Conservation (phyloP, 768 basidiomycete genomes). For the Phaffia australis region DNA sequence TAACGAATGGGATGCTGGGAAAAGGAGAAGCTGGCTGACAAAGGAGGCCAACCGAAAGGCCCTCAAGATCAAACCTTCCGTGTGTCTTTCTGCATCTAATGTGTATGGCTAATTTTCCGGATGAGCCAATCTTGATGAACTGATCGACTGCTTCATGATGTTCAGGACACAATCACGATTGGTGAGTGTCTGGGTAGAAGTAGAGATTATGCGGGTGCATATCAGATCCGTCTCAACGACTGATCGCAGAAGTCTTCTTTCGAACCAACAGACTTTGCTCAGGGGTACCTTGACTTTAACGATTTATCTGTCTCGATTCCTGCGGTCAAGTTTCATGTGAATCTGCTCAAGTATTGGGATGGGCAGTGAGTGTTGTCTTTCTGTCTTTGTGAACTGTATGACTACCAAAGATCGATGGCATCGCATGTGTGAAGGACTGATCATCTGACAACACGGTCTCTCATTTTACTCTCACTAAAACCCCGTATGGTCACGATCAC, state of each 20-base stretch:
- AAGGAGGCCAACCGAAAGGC: constrained; percentile 14
- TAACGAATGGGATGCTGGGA: background rate
- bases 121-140: no score
- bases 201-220: no score
- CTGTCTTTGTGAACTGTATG: no score
- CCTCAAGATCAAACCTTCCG: background rate
- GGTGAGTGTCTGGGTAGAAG: no score
- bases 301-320: constrained; percentile 21
- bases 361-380: constrained; percentile 2
- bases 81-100: no score
- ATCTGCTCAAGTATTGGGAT: constrained; percentile 26
- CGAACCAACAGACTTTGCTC: constrained; percentile 15
- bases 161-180: no score
- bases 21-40: constrained; percentile 6
- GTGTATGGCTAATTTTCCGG: no score
- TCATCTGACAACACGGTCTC: no score
- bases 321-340: constrained; percentile 19
- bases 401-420: no score
- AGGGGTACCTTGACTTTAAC: constrained; percentile 25
- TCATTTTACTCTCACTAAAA: background rate
- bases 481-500: background rate
- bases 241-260: background rate
- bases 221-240: no score
- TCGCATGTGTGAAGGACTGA: no score
- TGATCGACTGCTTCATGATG: no score